Conservation (phyloP, 2,329 filamentous ascomycete species). For the Sclerotinia sclerotiorum region DNA sequence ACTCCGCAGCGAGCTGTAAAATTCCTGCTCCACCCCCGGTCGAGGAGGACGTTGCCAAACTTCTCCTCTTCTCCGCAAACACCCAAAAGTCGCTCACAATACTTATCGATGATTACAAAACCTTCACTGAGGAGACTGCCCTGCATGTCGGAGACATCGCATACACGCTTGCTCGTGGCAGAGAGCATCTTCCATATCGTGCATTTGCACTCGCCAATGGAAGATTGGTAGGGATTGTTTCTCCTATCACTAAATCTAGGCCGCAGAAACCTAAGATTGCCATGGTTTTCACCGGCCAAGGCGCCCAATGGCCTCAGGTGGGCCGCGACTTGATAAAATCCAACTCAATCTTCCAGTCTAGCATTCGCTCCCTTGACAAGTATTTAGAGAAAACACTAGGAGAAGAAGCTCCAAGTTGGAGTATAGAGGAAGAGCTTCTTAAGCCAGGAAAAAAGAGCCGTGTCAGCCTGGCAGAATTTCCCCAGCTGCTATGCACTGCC, state of each 20-base stretch:
- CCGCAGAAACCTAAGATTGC: constrained; percentile 7
- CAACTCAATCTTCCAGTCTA: too few relatives aligned
- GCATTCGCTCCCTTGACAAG: too few relatives aligned
- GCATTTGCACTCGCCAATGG: not conserved
- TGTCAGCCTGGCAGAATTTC: too few relatives aligned
- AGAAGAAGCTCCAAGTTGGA: too few relatives aligned
- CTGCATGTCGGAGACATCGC: not conserved
- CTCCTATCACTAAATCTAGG: not conserved
- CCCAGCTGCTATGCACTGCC: too few relatives aligned
- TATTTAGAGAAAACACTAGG: too few relatives aligned
- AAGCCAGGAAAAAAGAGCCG: too few relatives aligned
- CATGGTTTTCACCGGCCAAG: constrained; percentile 29
- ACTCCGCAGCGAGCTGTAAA: not conserved
- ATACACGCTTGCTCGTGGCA: not conserved
- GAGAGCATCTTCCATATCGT: too few relatives aligned
- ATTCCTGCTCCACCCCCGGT: too few relatives aligned
- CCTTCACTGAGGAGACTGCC: not conserved
- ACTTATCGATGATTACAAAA: not conserved
- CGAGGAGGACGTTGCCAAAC: not conserved
- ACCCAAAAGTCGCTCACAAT: not conserved
- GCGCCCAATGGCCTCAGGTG: constrained; percentile 28
- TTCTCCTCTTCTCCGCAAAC: not conserved
- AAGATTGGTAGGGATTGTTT: not conserved
- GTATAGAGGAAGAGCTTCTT: too few relatives aligned
- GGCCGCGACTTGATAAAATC: not conserved